A percentile compares a stretch with the other conserved stretches of the same genome.
Evolutionary conservation across 768 basidiomycete species (phyloP).

Genomic region (Mycena haematopus): DNA sequence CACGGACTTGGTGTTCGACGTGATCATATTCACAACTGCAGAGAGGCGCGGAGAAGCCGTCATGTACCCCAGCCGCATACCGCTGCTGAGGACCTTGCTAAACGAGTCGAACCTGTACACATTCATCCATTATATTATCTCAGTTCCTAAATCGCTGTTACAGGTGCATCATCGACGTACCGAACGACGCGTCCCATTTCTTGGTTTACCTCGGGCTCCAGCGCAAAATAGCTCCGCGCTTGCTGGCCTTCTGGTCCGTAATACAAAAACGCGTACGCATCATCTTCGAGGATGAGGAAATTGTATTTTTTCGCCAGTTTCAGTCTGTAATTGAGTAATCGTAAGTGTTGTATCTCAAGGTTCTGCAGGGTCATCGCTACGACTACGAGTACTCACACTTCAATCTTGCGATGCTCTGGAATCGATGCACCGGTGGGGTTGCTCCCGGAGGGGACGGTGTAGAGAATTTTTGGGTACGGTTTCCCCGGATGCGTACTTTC

Average conservation of each 20-base stretch:
- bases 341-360: too few species aligned
- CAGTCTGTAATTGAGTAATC: too few species aligned
- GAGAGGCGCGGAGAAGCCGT: slow-evolving; percentile 62
- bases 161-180: slow-evolving; percentile 36
- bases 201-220: slow-evolving; percentile 38
- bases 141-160: too few species aligned
- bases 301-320: slow-evolving; percentile 63
- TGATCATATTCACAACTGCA: slow-evolving; percentile 61
- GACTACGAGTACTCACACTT: slow-evolving; percentile 15
- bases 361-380: too few species aligned
- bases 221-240: slow-evolving; percentile 38
- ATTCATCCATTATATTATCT: too few species aligned
- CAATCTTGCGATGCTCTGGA: slow-evolving; percentile 27
- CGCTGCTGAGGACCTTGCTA: slow-evolving; percentile 65
- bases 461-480: slow-evolving; percentile 65
- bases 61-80: slow-evolving; percentile 69
- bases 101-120: slow-evolving; percentile 67
- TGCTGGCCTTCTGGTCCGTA: slow-evolving; percentile 26
- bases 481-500: slow-evolving; percentile 61
- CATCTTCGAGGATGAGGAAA: slow-evolving; percentile 56
- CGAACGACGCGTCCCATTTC: slow-evolving; percentile 58
- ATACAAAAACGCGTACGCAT: slow-evolving; percentile 31
- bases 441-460: slow-evolving; percentile 60
- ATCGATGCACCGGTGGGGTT: slow-evolving; percentile 41
- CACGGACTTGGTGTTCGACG: slow-evolving; percentile 41